phyloP scores from a whole-genome alignment of 345 rosid species.

The Noccaea bulbosa region DNA sequence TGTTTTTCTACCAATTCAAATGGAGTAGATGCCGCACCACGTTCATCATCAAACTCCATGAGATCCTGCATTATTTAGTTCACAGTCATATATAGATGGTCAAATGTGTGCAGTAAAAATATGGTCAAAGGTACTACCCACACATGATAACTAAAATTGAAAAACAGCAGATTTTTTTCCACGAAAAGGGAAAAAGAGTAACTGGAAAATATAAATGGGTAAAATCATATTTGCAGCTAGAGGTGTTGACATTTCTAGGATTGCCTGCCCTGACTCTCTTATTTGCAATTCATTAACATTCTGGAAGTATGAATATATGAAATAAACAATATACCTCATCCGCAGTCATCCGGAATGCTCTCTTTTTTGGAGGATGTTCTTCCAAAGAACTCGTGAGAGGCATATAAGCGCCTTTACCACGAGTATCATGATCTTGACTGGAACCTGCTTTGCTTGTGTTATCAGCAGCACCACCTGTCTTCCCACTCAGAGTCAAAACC shows the following conservation, averaged over 20 bases:
- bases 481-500: slow-evolving; percentile 38
- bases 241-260: slow-evolving; percentile 5
- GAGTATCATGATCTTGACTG: slow-evolving; percentile 40
- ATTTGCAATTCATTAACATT: slow-evolving; percentile 15
- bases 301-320: neutral
- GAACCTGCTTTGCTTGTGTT: slow-evolving; percentile 39
- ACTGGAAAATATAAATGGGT: neutral
- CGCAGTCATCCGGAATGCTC: slow-evolving; percentile 79
- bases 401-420: slow-evolving; percentile 43
- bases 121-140: slow-evolving; percentile 10
- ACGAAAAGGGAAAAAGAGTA: neutral
- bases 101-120: slow-evolving; percentile 8
- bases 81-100: slow-evolving; percentile 21
- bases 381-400: slow-evolving; percentile 42
- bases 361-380: slow-evolving; percentile 47
- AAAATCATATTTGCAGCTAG: slow-evolving; percentile 13
- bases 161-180: neutral
- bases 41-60: slow-evolving; percentile 76
- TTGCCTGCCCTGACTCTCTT: neutral
- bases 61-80: slow-evolving; percentile 57
- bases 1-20: slow-evolving; percentile 49
- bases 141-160: neutral
- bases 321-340: slow-evolving; percentile 60
- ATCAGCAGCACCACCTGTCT: slow-evolving; percentile 44
- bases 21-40: slow-evolving; percentile 41